phyloP scores from a whole-genome alignment of 768 basidiomycete genomes.

The Panaeolus papilionaceus region DNA sequence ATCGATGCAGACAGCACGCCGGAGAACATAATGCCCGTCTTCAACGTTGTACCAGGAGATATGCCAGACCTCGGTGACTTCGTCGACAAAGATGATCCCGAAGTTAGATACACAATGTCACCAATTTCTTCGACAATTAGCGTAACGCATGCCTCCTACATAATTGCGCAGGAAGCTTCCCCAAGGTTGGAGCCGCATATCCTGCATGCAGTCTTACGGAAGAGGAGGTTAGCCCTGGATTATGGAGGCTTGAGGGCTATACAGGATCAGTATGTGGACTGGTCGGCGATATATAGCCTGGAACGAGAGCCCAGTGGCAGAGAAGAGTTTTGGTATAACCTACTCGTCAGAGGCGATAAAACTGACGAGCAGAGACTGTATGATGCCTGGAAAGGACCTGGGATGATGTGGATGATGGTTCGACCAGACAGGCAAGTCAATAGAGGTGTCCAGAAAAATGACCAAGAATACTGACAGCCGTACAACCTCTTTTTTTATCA shows the following conservation, averaged over 20 bases:
- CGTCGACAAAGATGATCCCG: not conserved
- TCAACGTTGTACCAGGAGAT: constrained; percentile 10
- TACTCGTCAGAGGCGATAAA: not conserved
- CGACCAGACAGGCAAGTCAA: not conserved
- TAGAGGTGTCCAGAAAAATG: not conserved
- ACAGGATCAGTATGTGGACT: not conserved
- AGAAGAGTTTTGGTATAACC: not conserved
- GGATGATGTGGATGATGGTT: not conserved
- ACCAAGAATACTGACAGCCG: not conserved
- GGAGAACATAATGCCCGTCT: constrained; percentile 5
- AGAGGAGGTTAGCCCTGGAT: not conserved
- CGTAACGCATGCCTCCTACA: not conserved
- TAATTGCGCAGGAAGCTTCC: not conserved
- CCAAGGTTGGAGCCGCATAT: not conserved
- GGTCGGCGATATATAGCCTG: not conserved
- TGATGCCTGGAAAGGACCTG: not conserved
- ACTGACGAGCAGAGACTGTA: not conserved
- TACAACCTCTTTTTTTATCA: not conserved
- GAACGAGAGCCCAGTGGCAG: not conserved
- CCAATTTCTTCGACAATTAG: not conserved
- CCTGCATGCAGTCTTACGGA: not conserved
- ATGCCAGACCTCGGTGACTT: constrained; percentile 1
- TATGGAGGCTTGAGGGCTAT: not conserved
- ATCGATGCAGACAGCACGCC: not conserved
- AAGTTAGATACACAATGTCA: not conserved